Evolutionary conservation across 129 eudicot genomes (phyloP), one percentile per base, ranked within the genome.

Genomic region (Erigeron canadensis): DNA sequence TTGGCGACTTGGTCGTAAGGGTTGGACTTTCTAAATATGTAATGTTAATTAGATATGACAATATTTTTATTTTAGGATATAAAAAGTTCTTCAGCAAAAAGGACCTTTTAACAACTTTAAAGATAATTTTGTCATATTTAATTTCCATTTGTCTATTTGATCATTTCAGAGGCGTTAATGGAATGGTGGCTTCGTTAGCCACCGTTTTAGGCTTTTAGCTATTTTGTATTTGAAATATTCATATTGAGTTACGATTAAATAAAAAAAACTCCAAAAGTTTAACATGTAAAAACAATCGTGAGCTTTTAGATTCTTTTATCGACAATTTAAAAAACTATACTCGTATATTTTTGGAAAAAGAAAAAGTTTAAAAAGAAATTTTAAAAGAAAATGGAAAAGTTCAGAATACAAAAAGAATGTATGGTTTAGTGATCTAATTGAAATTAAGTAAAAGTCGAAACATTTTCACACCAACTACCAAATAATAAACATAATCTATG

Each of bases 101-200:
- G 4, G 60, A 72, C 48, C 12, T 60, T 72, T 59, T 44, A 71
- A 57, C 68, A 72, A 45, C 76, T 59, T 59, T 45, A 16, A 16
- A 21, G 44, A 42, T 59, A 58, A 23, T 23, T 40, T 58, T 58
- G 23, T 46, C 57, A 18, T 23, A 28, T 28, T 28, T 28, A 21
- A 13, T 42, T 42, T 44, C 67, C 57, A 57, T 7, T 71, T 57
- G 55, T 28, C 13, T 15, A 57, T 55, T 70, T 71, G 9, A 42
- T 57, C 40, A 57, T n/a, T n/a, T n/a, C 39, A 28, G 7, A 34
- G 37, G n/a, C 44, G 69, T 4, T 22, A 39, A 43, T 9, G n/a
- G 10, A 21, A 6, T 62, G 39, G 6, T 56, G 23, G 62, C 18
- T 56, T 18, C 23, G 62, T 56, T 18, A 9, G 28, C 62, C 62